Base-by-base conservation (phyloP, 257 asterid species). In the Dorcoceras hygrometricum region DNA sequence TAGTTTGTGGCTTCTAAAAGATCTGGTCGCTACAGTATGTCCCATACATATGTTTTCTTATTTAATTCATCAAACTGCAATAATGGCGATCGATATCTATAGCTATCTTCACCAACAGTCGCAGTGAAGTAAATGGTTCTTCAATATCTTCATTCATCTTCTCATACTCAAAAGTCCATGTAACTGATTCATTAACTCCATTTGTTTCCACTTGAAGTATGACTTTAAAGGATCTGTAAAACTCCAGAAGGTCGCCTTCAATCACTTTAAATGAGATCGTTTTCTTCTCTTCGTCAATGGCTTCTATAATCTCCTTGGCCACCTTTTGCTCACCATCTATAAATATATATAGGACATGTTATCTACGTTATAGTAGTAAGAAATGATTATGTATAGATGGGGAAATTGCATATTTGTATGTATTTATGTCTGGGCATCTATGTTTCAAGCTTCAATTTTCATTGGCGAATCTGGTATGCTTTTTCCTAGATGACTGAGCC, bases 281-380 rank as follows among this genome's bases (percentile, higher is more conserved):
- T 54, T 23, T 63, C 10, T 63, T 63, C 68, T 63, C 68, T 54
- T 63, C 57, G 8, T 63, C 68, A 5, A 63, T 12, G 43, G 46
- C 34, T 34, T 36, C 28, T 3, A 63, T 23, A 4, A 63, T 7
- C 57, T 63, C 57, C 27, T 63, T 63, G 3, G 68, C 68, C 10
- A 46, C 28, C 20, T 22, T 23, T 27, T 23, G 20, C 29, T 63
- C 48, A 3, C 68, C 68, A 12, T 63, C 68, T 63, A 32, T 2
- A 62, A 23, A 1, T 5, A 29, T 29, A 6, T 29, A 29, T 6
- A 29, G 8, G n/a, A n/a, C n/a, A n/a, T n/a, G n/a, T n/a, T n/a
- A n/a, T n/a, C n/a, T n/a, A n/a, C n/a, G n/a, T n/a, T n/a, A n/a
- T n/a, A n/a, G n/a, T n/a, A n/a, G n/a, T n/a, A n/a, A n/a, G n/a